These are phyloP conservation scores for Entamoeba histolytica DNA, from an alignment of 208 protist genomes.

Conservation along the genomic window DNA sequence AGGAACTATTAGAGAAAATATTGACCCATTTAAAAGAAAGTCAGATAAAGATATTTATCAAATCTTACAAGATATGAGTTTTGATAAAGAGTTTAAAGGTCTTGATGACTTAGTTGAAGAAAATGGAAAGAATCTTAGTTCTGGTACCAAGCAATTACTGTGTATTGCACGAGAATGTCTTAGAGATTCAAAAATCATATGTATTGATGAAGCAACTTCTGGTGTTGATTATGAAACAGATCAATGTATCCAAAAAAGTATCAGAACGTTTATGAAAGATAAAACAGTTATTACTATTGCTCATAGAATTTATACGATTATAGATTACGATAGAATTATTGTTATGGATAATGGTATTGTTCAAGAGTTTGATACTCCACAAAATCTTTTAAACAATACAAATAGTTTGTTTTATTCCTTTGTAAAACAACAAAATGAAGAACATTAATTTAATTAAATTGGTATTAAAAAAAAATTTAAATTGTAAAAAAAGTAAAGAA, in stretches of 20 bases:
- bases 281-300: constrained; percentile 21
- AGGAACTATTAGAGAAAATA: constrained; percentile 26
- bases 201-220: constrained; percentile 20
- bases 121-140: constrained; percentile 10
- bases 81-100: neutral
- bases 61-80: neutral
- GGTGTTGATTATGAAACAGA: constrained; percentile 9
- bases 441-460: neutral
- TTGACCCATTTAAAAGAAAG: constrained; percentile 20
- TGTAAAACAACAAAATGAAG: neutral
- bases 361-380: neutral
- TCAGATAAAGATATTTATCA: constrained; percentile 17
- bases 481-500: too few species aligned
- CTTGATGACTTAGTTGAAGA: neutral
- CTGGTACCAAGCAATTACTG: constrained; percentile 19
- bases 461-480: too few species aligned
- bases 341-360: constrained; percentile 22
- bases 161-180: constrained; percentile 17
- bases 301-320: constrained; percentile 22
- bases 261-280: constrained; percentile 5
- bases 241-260: neutral
- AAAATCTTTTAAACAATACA: neutral
- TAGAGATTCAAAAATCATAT: neutral
- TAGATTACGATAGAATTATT: constrained; percentile 53
- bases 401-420: neutral